Percentiles rank a stretch among this genome's conserved stretches.
Evolutionary conservation across 2,329 filamentous ascomycete genomes (phyloP).

Genomic region (Hypoxylon sp.): DNA sequence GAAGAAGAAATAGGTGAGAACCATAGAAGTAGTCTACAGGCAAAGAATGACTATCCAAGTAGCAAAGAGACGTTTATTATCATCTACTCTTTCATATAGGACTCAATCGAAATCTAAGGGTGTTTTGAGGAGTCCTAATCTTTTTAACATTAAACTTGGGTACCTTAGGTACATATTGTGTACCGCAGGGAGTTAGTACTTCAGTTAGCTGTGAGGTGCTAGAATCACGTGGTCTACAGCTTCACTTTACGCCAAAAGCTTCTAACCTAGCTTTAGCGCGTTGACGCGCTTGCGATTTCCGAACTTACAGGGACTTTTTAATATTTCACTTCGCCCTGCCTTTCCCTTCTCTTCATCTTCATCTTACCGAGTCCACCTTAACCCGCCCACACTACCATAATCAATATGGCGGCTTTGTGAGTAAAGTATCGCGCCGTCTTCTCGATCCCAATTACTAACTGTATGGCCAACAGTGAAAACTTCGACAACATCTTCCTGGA

Average conservation of each 20-base stretch:
- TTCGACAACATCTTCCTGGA: slow-evolving; percentile 98
- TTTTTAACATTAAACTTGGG: too few relatives aligned
- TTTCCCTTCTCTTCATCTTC: slow-evolving; percentile 13
- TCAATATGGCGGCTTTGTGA: slow-evolving; percentile 48
- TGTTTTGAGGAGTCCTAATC: too few relatives aligned
- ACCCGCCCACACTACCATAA: slow-evolving; percentile 5
- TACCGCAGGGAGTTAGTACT: too few relatives aligned
- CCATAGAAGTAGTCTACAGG: too few relatives aligned
- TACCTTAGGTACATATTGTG: too few relatives aligned
- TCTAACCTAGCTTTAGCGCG: slow-evolving; percentile 25
- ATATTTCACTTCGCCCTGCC: slow-evolving; percentile 8
- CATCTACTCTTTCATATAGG: too few relatives aligned
- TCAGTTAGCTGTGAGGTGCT: too few relatives aligned
- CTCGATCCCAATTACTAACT: slow-evolving; percentile 27
- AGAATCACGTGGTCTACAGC: slow-evolving; percentile 29
- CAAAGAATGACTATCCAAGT: too few relatives aligned
- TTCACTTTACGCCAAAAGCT: slow-evolving; percentile 37
- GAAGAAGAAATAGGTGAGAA: too few relatives aligned
- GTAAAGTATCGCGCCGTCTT: slow-evolving; percentile 10
- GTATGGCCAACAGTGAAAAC: slow-evolving; percentile 72
- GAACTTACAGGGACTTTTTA: slow-evolving; percentile 19
- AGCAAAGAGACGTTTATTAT: too few relatives aligned
- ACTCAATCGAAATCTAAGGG: too few relatives aligned
- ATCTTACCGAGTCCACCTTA: not conserved
- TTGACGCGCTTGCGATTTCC: slow-evolving; percentile 26